Evolutionary conservation across 345 rosid genomes (phyloP).

Genomic region (Hibiscus mutabilis): DNA sequence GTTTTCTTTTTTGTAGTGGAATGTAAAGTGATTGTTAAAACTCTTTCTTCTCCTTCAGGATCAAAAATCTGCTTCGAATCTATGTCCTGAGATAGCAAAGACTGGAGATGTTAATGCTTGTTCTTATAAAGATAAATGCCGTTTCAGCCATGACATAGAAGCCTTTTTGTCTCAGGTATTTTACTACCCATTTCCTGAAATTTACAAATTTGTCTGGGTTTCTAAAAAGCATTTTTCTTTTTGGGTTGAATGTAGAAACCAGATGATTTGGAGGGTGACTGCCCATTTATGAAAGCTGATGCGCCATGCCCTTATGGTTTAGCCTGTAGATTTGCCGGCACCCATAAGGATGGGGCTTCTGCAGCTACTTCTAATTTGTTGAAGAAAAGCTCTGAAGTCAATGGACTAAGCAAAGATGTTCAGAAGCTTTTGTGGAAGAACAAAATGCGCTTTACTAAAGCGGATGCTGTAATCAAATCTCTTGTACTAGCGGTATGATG

Average conservation of each 20-base stretch:
- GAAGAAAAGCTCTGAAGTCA: conserved; percentile 44
- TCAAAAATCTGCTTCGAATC: conserved; percentile 46
- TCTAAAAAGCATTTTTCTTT: background rate
- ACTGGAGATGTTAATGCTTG: conserved; percentile 60
- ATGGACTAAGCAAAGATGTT: conserved; percentile 65
- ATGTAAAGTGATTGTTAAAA: background rate
- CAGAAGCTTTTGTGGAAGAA: conserved; percentile 91
- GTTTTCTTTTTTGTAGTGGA: background rate
- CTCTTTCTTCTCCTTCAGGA: conserved; percentile 26
- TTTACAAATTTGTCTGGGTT: background rate
- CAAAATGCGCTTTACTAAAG: conserved; percentile 61
- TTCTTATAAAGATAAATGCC: conserved; percentile 56
- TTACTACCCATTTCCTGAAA: background rate
- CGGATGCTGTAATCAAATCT: conserved; percentile 61
- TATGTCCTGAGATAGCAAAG: conserved; percentile 70
- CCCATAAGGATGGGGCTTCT: conserved; percentile 37
- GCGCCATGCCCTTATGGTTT: conserved; percentile 69
- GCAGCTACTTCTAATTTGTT: conserved; percentile 11
- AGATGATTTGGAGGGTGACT: conserved; percentile 79
- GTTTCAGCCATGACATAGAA: conserved; percentile 75
- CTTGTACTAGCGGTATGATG: conserved; percentile 68
- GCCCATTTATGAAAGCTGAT: conserved; percentile 56
- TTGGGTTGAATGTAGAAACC: conserved; percentile 59
- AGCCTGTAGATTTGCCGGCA: conserved; percentile 69
- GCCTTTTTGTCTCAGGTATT: conserved; percentile 71